Evolutionary conservation across 2,329 filamentous ascomycete species (phyloP), one percentile per base, ranked within the genome.

Genomic region (Paecilomyces fulvus): DNA sequence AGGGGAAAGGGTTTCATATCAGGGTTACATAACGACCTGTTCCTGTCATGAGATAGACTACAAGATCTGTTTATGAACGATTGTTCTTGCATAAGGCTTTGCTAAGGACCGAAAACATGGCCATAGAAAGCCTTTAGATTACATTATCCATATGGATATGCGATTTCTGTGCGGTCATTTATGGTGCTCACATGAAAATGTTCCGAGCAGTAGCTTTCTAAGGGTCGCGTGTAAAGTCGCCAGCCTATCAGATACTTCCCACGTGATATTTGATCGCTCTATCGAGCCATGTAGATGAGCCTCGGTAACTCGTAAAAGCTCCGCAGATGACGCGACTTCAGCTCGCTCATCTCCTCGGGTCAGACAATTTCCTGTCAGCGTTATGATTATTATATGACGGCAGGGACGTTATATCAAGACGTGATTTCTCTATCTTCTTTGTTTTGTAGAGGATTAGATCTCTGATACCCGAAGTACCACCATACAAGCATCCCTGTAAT

Each of bases 1-100:
- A 73, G 67, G 68, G 65, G 62, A 65, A 68, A 62, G 73, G 75
- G 75, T 77, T 77, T 77, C 75, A 77, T 77, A 75, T 76, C 74
- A 77, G 75, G 75, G 75, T 71, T 70, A 76, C 72, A 76, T 73
- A 50, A 25, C 52, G 21, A 8, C 21, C 37, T 20, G 37, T 43
- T 17, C 17, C n/a, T 6, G 14, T 20, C 14, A 9, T 17, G 17
- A 6, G 7, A n/a, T 20, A 43, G 37, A 17, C 6, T 43, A n/a
- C n/a, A 8, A 9, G 7, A 17, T n/a, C 37, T 43, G 37, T 20
- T 17, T 43, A 43, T 43, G 14, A 17, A 43, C 17, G 6, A 7
- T 43, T 17, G 17, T 43, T n/a, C n/a, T 43, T 1, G 37, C 37
- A 43, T 17, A 7, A 43, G n/a, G 14, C 6, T 43, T 17, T 8